phyloP scores from a whole-genome alignment of 108 stramenopile genomes.

The Cyclotella cryptica region DNA sequence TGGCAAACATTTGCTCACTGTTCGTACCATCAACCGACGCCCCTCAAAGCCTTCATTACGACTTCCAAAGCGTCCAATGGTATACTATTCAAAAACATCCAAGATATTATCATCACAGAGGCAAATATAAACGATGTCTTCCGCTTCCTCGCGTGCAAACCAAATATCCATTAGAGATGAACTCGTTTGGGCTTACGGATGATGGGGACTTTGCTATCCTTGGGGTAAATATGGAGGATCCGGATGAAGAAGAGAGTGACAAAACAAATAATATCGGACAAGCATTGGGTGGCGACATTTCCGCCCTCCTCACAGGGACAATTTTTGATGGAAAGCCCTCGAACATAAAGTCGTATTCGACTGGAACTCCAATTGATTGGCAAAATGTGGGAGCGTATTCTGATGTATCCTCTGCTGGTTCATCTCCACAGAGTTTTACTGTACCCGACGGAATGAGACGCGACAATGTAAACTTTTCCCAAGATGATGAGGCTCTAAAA shows the following conservation, averaged over 20 bases:
- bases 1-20: no score
- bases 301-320: not conserved
- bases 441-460: not conserved
- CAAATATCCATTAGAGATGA: not conserved
- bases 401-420: not conserved
- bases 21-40: no score
- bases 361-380: conserved; percentile 2
- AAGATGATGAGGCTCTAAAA: conserved; percentile 5
- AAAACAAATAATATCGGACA: not conserved
- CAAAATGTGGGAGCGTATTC: not conserved
- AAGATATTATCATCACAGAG: no score
- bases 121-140: no score
- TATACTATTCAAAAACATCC: no score
- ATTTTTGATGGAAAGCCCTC: not conserved
- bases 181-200: conserved; percentile 37
- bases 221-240: conserved; percentile 41
- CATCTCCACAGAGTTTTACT: not conserved
- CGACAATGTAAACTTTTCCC: not conserved
- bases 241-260: conserved; percentile 5
- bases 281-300: conserved; percentile 6
- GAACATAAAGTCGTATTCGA: not conserved
- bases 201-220: conserved; percentile 53
- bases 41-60: no score
- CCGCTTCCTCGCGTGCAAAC: not conserved
- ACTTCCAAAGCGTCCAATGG: no score